Conservation (phyloP, 2,329 filamentous ascomycete genomes). For the Fusarium musae region DNA sequence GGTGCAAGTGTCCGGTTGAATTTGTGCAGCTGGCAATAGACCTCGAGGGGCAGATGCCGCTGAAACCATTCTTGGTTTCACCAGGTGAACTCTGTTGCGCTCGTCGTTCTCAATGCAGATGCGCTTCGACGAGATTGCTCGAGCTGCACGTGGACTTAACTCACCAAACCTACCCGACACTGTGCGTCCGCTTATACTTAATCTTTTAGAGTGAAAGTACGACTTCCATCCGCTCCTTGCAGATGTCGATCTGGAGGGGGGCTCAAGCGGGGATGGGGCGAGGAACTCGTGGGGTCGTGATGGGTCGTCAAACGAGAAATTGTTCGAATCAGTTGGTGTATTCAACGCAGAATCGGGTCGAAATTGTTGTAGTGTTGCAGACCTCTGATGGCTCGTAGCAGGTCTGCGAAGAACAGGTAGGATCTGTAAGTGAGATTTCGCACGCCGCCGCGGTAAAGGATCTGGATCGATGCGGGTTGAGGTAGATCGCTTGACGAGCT, state of each 20-base stretch:
- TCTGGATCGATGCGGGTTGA: conserved; percentile 62
- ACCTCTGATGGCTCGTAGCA: conserved; percentile 82
- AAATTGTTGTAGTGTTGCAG: conserved; percentile 72
- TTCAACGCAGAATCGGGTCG: conserved; percentile 47
- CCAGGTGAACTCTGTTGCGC: conserved; percentile 47
- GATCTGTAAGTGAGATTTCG: conserved; percentile 71
- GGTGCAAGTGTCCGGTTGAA: conserved; percentile 36
- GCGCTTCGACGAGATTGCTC: conserved; percentile 42
- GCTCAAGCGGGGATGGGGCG: conserved; percentile 42
- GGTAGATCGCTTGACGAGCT: conserved; percentile 78
- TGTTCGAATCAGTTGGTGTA: conserved; percentile 41
- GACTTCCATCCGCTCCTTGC: conserved; percentile 60
- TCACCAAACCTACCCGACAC: conserved; percentile 44
- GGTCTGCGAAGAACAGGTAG: conserved; percentile 76
- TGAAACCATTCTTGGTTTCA: conserved; percentile 53
- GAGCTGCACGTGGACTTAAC: conserved; percentile 38
- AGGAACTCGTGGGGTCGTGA: conserved; percentile 46
- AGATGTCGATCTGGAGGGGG: conserved; percentile 27
- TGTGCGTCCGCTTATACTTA: conserved; percentile 38
- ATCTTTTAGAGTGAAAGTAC: conserved; percentile 63
- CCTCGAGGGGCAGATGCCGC: conserved; percentile 35
- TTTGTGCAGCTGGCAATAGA: conserved; percentile 40
- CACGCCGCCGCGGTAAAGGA: conserved; percentile 57
- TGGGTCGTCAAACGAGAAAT: conserved; percentile 52
- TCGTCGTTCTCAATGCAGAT: conserved; percentile 42